Base-by-base conservation (phyloP, 345 rosid species). In the Gossypium stocksii region DNA sequence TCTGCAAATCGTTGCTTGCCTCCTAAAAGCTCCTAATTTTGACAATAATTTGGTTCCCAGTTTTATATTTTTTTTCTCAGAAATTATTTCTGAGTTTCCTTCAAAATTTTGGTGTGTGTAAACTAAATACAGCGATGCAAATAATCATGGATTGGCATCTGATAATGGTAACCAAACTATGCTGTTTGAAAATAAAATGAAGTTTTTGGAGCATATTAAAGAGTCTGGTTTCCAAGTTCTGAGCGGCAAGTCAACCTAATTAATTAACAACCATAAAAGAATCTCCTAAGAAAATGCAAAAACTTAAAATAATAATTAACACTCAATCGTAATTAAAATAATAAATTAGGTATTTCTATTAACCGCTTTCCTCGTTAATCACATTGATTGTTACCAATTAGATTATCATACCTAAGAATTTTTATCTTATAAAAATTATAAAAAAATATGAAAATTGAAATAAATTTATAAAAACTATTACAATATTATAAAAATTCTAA, bases 351-450 rank as follows among this genome's bases (percentile, higher is more conserved):
- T 29, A 3, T 27, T 27, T 27, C 29, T 27, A 27, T 0, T 29
- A 0, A 2, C 27, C 27, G 27, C 27, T 25, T 2, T 2, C 27
- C 27, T 25, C 27, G 2, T 25, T 25, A 25, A 25, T 25, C 27
- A 25, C 27, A 2, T 2, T 25, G 0, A 29, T 29, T 29, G 1
- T 34, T 34, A 34, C 5, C 5, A 29, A 29, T 29, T 4, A 29
- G 1, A 29, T 29, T 3, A 29, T 29, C 0, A 34, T 0, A 34
- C 0, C 0, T 34, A 34, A 5, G 4, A 34, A 34, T 0, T 34
- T 34, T 0, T 34, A 4, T 5, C 1, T 34, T 1, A 34, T 34
- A 34, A 4, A 34, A 34, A 4, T 34, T 34, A 34, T 4, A 34
- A 34, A 34, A 3, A 1, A 4, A 34, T 34, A 34, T 34, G 41